These are phyloP conservation scores for Zymoseptoria ardabiliae DNA, from an alignment of 2,329 filamentous ascomycete species.

Conservation along the genomic window DNA sequence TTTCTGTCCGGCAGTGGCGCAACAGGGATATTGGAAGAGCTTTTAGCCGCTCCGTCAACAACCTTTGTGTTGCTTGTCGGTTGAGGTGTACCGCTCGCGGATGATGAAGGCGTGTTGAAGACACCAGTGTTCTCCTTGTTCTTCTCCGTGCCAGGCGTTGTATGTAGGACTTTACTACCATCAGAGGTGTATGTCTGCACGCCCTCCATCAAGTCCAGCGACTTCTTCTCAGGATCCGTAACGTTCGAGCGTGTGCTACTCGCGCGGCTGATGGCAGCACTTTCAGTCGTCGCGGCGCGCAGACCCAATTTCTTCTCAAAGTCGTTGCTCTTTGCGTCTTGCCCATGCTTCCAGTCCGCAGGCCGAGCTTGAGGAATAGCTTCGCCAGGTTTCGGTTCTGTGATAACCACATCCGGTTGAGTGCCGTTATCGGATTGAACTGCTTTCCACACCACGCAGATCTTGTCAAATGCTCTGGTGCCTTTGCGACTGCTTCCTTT, in stretches of 20 bases:
- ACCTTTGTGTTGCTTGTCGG: background rate
- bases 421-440: slow-evolving; percentile 21
- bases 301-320: slow-evolving; percentile 61
- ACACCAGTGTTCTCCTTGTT: background rate
- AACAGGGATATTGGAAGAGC: background rate
- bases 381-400: slow-evolving; percentile 59
- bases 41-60: background rate
- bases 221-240: slow-evolving; percentile 13
- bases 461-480: slow-evolving; percentile 67
- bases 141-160: background rate
- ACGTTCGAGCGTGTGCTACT: slow-evolving; percentile 50
- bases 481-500: slow-evolving; percentile 83
- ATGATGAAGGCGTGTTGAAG: background rate
- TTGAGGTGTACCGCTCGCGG: background rate
- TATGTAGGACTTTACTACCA: background rate
- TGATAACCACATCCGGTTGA: slow-evolving; percentile 42
- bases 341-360: slow-evolving; percentile 66
- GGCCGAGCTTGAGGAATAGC: slow-evolving; percentile 62
- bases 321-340: slow-evolving; percentile 24
- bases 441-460: slow-evolving; percentile 77
- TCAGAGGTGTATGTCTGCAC: slow-evolving; percentile 11
- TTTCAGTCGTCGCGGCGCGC: slow-evolving; percentile 56
- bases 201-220: slow-evolving; percentile 20
- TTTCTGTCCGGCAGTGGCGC: background rate
- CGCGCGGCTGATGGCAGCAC: slow-evolving; percentile 61